A percentile compares a stretch with the other conserved stretches of the same genome.
Conservation (phyloP, 225 moss, liverwort and hornwort genomes). For the Polytrichum formosum region DNA sequence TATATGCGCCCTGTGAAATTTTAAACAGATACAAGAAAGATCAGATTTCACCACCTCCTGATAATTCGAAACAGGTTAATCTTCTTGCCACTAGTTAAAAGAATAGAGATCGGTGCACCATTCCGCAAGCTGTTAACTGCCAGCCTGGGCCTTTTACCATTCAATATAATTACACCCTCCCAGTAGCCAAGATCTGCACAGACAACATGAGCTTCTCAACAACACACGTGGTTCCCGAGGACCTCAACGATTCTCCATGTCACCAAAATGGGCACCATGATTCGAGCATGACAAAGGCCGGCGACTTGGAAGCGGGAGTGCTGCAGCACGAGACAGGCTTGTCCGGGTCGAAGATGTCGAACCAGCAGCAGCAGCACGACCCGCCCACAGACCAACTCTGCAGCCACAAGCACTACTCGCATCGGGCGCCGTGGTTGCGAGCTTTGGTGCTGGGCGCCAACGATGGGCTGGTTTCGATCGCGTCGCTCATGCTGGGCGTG, state of each 20-base stretch:
- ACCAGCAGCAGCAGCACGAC: background rate
- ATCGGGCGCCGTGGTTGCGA: conserved; percentile 60
- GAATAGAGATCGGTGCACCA: no score
- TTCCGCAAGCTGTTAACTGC: no score
- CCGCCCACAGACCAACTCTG: conserved; percentile 1
- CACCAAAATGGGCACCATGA: conserved; percentile 2
- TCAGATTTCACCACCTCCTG: no score
- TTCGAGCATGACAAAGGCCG: background rate
- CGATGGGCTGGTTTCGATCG: conserved; percentile 54
- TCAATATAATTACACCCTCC: no score
- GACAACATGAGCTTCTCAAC: no score
- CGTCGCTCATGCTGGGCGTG: conserved; percentile 54
- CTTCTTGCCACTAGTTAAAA: no score
- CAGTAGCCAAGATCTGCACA: no score
- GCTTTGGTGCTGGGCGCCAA: conserved; percentile 56
- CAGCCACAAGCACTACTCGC: conserved; percentile 55
- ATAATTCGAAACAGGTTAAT: no score
- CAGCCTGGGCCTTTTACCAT: no score
- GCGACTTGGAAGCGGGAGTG: conserved; percentile 21
- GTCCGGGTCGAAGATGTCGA: no score
- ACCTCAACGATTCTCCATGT: background rate
- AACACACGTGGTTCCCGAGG: background rate
- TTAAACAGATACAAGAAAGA: no score
- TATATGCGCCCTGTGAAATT: no score
- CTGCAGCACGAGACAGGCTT: background rate